Conservation (phyloP, 2,329 filamentous ascomycete genomes). For the Zasmidium angulare region DNA sequence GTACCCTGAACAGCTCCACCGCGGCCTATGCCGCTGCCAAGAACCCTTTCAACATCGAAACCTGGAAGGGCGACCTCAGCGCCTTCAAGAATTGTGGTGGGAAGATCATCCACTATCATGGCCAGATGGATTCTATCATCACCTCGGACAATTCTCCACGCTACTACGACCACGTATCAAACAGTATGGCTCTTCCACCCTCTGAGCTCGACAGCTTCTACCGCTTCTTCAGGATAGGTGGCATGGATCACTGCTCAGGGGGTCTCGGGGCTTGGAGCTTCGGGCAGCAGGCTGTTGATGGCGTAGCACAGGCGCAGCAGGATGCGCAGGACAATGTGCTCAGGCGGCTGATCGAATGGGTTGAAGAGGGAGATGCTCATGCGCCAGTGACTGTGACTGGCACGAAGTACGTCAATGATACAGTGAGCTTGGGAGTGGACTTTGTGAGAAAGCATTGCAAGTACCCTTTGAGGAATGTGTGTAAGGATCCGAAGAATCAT, state of each 20-base stretch:
- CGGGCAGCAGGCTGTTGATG: slow-evolving; percentile 32
- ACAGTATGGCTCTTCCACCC: slow-evolving; percentile 46
- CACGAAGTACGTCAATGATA: slow-evolving; percentile 43
- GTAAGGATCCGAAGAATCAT: slow-evolving; percentile 27
- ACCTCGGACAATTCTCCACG: slow-evolving; percentile 44
- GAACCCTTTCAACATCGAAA: slow-evolving; percentile 40
- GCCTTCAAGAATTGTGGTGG: slow-evolving; percentile 41
- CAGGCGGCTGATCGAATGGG: slow-evolving; percentile 43
- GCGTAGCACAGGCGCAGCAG: background rate
- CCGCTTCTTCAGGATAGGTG: slow-evolving; percentile 52
- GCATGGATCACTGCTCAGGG: slow-evolving; percentile 51
- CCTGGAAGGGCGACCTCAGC: slow-evolving; percentile 45
- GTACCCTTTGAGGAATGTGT: slow-evolving; percentile 29
- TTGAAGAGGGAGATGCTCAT: slow-evolving; percentile 29
- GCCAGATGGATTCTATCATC: slow-evolving; percentile 40
- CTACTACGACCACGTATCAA: slow-evolving; percentile 46
- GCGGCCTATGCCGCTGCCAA: slow-evolving; percentile 35
- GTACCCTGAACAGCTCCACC: slow-evolving; percentile 37
- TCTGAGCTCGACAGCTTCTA: slow-evolving; percentile 53
- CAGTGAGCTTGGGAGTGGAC: slow-evolving; percentile 39
- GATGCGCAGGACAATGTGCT: slow-evolving; percentile 46
- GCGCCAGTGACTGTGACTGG: slow-evolving; percentile 37
- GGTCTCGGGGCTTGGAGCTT: slow-evolving; percentile 46
- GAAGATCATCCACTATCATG: slow-evolving; percentile 49
- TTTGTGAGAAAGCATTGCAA: slow-evolving; percentile 49